Base-by-base conservation (phyloP, 345 rosid genomes). In the Trapa incisa region DNA sequence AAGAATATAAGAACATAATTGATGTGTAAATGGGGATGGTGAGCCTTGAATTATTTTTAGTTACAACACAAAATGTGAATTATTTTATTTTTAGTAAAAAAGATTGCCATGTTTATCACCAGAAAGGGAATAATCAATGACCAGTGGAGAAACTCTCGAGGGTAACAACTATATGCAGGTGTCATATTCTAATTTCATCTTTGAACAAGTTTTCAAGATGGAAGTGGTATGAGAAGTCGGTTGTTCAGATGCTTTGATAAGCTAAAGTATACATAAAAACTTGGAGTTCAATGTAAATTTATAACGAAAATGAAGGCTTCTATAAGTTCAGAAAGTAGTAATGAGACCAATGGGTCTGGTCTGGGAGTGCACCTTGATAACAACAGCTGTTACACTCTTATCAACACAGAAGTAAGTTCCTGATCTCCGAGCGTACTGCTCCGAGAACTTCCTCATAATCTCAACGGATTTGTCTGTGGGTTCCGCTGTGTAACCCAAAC, bases 371-470 rank as follows among this genome's bases (percentile, higher is more conserved):
- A 90, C 98, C 98, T 94, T 88, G 65, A 94, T 87, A 37, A 94
- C 99, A 65, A 94, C 99, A 64, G 99, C 76, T 67, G 99, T 90
- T 65, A 94, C 99, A 38, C 91, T 87, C 83, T 94, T 94, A 58
- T 90, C 99, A 3, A 80, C 83, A 70, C 99, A 90, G 81, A 94
- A 94, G 75, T 79, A 94, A 15, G 99, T 94, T 64, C 91, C 99
- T 1, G 99, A 94, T 67, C 80, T 85, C 70, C 95, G 91, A 60
- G 95, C 96, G 75, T 94, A 94, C 75, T 94, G 99, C 78, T 94
- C 99, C 0, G 99, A 94, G 85, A 94, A 94, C 75, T 94, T 94
- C 84, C 97, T 88, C 99, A 94, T 90, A 37, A 90, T 70, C 69
- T 94, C 99, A 53, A 90, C 84, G 42, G 96, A 88, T 72, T 94